These are phyloP conservation scores for Monilinia fructigena DNA, from an alignment of 2,329 filamentous ascomycete genomes.

Conservation along the genomic window DNA sequence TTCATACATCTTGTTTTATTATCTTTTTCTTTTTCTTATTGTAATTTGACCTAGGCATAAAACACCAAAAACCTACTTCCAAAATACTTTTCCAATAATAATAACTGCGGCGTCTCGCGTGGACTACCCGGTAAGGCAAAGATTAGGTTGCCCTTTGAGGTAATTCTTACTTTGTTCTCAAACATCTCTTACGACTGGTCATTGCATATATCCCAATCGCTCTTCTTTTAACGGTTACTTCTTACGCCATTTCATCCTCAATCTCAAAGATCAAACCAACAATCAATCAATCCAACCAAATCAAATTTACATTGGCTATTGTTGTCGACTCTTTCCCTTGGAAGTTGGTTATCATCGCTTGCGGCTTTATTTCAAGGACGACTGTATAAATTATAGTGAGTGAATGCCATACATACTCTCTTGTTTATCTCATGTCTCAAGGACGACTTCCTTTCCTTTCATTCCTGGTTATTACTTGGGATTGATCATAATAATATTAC, in stretches of 20 bases:
- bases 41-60: background rate
- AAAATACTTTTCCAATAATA: background rate
- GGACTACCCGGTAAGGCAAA: slow-evolving; percentile 19
- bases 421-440: background rate
- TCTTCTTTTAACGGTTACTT: background rate
- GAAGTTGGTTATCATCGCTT: background rate
- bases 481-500: background rate
- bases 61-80: background rate
- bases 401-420: background rate
- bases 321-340: slow-evolving; percentile 5
- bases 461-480: background rate
- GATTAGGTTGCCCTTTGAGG: slow-evolving; percentile 21
- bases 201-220: slow-evolving; percentile 21
- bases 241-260: slow-evolving; percentile 13
- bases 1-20: background rate
- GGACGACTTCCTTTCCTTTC: background rate
- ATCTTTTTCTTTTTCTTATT: background rate
- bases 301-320: slow-evolving; percentile 10
- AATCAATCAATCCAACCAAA: too few relatives aligned
- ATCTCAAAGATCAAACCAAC: slow-evolving; percentile 11
- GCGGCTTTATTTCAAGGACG: background rate
- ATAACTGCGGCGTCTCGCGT: slow-evolving; percentile 23
- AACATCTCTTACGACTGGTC: slow-evolving; percentile 19
- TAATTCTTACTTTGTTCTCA: slow-evolving; percentile 13
- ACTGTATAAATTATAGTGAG: slow-evolving; percentile 19